A percentile compares a stretch with the other conserved stretches of the same genome.
These are phyloP conservation scores for Eucalyptus albens DNA, from an alignment of 345 rosid genomes.

Conservation along the genomic window DNA sequence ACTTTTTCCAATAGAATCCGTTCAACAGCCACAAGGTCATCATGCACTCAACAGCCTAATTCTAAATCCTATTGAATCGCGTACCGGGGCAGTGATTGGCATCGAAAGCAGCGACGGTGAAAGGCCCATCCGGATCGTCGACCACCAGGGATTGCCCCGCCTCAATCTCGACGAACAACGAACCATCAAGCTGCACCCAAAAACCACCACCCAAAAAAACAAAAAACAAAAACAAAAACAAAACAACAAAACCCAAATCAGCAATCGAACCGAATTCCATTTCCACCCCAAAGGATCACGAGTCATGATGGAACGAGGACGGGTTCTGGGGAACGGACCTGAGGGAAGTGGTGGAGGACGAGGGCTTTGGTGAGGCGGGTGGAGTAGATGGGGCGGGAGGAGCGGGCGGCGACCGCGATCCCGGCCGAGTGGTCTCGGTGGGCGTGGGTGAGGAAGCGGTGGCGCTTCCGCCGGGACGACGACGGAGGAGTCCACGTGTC, in stretches of 20 bases:
- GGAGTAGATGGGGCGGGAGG: conserved; percentile 55
- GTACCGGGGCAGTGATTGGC: conserved; percentile 81
- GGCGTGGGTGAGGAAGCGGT: conserved; percentile 79
- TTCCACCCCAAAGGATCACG: background rate
- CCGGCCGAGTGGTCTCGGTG: conserved; percentile 72
- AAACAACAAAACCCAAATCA: background rate
- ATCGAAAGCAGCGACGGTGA: conserved; percentile 61
- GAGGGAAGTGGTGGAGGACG: conserved; percentile 36
- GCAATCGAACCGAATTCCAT: background rate
- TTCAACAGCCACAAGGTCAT: background rate
- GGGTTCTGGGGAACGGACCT: conserved; percentile 10
- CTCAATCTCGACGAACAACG: conserved; percentile 52
- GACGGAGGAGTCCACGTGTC: conserved; percentile 51
- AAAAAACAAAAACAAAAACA: no score
- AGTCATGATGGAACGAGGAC: background rate
- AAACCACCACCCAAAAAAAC: background rate
- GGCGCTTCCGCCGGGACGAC: conserved; percentile 48
- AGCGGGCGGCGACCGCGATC: conserved; percentile 17
- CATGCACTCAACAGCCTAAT: background rate
- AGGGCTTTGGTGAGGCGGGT: conserved; percentile 57
- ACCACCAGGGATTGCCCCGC: conserved; percentile 39
- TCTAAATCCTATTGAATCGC: background rate
- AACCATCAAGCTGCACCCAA: conserved; percentile 38
- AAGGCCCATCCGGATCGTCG: conserved; percentile 52
- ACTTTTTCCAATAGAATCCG: background rate